Base-by-base conservation (phyloP, 116 monocot genomes). In the Zostera marina region DNA sequence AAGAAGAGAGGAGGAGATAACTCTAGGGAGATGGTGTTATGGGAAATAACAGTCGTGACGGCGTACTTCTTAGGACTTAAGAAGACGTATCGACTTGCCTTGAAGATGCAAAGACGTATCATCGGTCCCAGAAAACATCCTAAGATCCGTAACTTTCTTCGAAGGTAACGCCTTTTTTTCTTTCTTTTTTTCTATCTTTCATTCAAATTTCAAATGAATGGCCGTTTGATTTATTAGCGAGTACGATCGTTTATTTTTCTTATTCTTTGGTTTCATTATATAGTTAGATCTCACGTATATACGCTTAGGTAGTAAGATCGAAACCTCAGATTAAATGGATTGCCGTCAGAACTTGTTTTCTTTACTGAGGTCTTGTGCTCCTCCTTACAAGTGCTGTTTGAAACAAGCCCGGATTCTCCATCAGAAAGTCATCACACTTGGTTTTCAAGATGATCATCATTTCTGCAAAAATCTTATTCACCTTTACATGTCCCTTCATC, bases 1-100 rank as follows among this genome's bases (percentile, higher is more conserved):
- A 22, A 25, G 13, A 7, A 14, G 56, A 56, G 25, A n/a, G 15
- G 56, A 16, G 8, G 13, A 49, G 5, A 17, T 16, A 4, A 14
- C 15, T 47, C n/a, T 13, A 20, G 47, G 56, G 54, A 73, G 63
- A 79, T 79, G 79, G 83, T 79, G 55, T 42, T 79, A 44, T 79
- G 79, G 83, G 83, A 79, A 73, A 68, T 79, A 32, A 68, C 83
- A 5, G 47, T 73, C 22, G 70, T 64, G 53, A 76, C 76, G 7
- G 83, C 83, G 19, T 78, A 79, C 63, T 78, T 78, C 68, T 53
- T 79, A 52, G 78, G 83, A 32, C 43, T 83, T 64, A 73, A 47
- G 64, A 57, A 75, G 39, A 82, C 82, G 15, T 82, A 82, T 62
- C 68, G 61, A 26, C 72, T 78, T 41, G 83, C 75, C 16, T 66